phyloP scores from a whole-genome alignment of 1,284 basidiomycete species.

The Spongiforma sp. region DNA sequence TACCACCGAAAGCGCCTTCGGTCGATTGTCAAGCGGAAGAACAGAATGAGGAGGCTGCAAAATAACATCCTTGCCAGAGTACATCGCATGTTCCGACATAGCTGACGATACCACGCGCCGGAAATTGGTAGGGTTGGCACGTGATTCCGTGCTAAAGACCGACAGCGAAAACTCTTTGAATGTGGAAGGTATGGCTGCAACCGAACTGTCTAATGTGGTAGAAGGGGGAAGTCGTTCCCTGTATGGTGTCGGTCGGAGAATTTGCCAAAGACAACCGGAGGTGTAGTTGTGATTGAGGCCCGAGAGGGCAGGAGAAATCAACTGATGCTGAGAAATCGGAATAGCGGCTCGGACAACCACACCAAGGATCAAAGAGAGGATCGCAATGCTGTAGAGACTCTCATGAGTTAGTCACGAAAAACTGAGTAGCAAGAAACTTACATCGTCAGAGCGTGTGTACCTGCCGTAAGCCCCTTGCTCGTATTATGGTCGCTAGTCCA shows the following conservation, averaged over 20 bases:
- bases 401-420: constrained; percentile 16
- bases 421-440: constrained; percentile 35
- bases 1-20: constrained; percentile 37
- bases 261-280: constrained; percentile 35
- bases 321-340: constrained; percentile 42
- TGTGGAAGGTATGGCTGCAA: constrained; percentile 46
- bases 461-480: constrained; percentile 43
- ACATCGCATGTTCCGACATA: constrained; percentile 40
- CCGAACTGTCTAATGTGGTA: constrained; percentile 32
- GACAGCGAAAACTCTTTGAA: constrained; percentile 62
- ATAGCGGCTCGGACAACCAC: constrained; percentile 62
- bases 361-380: constrained; percentile 70
- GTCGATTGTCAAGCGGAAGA: constrained; percentile 32
- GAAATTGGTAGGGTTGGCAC: constrained; percentile 22
- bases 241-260: constrained; percentile 40
- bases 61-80: constrained; percentile 45
- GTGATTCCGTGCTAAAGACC: constrained; percentile 44
- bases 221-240: constrained; percentile 43
- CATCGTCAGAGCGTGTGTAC: constrained; percentile 66
- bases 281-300: constrained; percentile 21
- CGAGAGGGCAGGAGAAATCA: constrained; percentile 21
- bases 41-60: constrained; percentile 42
- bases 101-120: constrained; percentile 31
- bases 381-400: constrained; percentile 56
- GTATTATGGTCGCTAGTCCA: constrained; percentile 44